A percentile compares a stretch with the other conserved stretches of the same genome.
phyloP scores from a whole-genome alignment of 2,329 filamentous ascomycete genomes.

The Alternaria postmessia region DNA sequence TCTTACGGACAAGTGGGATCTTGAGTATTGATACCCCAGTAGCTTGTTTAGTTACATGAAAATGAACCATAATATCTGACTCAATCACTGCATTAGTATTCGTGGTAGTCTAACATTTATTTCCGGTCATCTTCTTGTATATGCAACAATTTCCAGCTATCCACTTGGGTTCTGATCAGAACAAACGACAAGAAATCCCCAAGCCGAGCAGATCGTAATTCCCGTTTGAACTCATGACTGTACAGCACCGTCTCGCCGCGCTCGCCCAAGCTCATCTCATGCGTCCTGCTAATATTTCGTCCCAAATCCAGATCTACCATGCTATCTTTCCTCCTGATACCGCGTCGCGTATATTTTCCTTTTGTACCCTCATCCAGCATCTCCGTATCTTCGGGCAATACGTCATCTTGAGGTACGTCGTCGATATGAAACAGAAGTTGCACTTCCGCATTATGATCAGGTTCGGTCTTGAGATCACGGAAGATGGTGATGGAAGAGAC shows the following conservation, averaged over 20 bases:
- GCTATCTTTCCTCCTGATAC: background rate
- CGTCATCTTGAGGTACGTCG: background rate
- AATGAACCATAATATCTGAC: background rate
- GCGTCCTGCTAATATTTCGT: background rate
- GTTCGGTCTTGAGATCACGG: background rate
- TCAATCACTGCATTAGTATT: background rate
- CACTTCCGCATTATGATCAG: background rate
- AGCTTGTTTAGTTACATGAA: background rate
- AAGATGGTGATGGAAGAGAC: background rate
- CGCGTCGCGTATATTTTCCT: background rate
- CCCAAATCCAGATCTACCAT: background rate
- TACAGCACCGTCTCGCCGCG: background rate
- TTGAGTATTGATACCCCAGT: conserved; percentile 1
- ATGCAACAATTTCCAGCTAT: background rate
- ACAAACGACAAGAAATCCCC: background rate
- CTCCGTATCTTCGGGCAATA: background rate
- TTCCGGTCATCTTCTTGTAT: background rate
- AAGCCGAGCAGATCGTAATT: background rate
- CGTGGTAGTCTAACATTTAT: background rate
- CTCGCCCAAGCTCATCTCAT: background rate
- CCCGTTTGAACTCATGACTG: background rate
- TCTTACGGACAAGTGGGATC: background rate
- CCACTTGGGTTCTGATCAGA: background rate
- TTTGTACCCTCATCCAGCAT: background rate
- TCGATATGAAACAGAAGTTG: background rate